These are phyloP conservation scores for Didymella exigua DNA, from an alignment of 2,329 filamentous ascomycete genomes.

Conservation along the genomic window DNA sequence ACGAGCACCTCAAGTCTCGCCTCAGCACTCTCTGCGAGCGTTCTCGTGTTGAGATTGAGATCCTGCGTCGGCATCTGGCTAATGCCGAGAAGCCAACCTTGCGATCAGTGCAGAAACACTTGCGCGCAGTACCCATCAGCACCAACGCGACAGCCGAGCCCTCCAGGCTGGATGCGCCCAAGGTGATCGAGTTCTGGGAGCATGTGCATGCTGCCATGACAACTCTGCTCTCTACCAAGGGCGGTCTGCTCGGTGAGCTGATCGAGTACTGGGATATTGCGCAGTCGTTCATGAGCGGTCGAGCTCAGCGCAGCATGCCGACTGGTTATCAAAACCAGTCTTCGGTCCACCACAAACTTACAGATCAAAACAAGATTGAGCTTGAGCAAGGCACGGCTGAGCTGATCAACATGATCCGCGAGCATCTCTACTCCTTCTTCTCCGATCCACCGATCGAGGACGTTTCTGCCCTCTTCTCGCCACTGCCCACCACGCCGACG, in stretches of 20 bases:
- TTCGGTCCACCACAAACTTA: conserved; percentile 78
- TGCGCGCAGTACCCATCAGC: conserved; percentile 75
- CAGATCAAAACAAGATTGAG: conserved; percentile 70
- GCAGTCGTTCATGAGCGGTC: conserved; percentile 86
- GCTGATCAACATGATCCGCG: conserved; percentile 80
- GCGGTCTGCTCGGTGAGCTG: conserved; percentile 85
- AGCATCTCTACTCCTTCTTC: conserved; percentile 82
- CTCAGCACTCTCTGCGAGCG: conserved; percentile 81
- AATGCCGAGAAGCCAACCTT: conserved; percentile 72
- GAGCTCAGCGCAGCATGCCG: conserved; percentile 78
- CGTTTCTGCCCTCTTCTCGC: conserved; percentile 84
- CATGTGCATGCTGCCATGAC: conserved; percentile 77
- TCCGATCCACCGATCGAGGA: conserved; percentile 88
- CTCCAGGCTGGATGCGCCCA: conserved; percentile 72
- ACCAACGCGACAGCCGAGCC: conserved; percentile 60
- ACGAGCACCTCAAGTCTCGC: conserved; percentile 85
- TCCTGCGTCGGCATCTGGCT: conserved; percentile 80
- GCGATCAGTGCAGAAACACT: conserved; percentile 72
- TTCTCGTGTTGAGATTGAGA: conserved; percentile 90
- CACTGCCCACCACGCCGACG: conserved; percentile 70
- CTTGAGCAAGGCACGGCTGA: conserved; percentile 80
- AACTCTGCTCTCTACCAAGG: conserved; percentile 72
- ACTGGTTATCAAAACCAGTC: conserved; percentile 82
- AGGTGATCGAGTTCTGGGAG: conserved; percentile 92
- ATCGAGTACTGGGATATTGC: conserved; percentile 93